Conservation (phyloP, 352 stramenopile species). For the Peronosclerospora sorghi region DNA sequence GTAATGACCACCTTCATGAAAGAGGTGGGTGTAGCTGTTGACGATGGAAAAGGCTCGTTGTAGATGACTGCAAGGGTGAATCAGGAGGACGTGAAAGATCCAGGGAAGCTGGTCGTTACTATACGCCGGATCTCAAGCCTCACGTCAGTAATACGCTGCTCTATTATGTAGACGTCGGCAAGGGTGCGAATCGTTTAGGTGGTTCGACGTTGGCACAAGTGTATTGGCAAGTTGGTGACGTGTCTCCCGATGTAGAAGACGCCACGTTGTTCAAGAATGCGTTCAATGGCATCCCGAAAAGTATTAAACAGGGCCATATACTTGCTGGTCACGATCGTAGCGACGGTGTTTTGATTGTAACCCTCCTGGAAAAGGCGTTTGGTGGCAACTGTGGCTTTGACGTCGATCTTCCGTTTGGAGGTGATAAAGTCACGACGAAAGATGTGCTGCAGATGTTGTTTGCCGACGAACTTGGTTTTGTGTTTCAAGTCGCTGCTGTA, state of each 20-base stretch:
- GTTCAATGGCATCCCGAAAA: constrained; percentile 90
- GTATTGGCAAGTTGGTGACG: constrained; percentile 78
- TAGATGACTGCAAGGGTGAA: constrained; percentile 96
- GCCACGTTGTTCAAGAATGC: constrained; percentile 86
- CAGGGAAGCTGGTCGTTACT: constrained; percentile 95
- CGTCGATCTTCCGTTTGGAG: constrained; percentile 73
- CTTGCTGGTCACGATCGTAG: constrained; percentile 97
- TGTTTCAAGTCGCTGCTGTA: constrained; percentile 89
- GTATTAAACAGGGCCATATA: constrained; percentile 86
- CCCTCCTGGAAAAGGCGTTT: constrained; percentile 98
- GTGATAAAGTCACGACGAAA: constrained; percentile 33
- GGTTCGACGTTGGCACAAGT: constrained; percentile 94
- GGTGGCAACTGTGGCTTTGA: constrained; percentile 95
- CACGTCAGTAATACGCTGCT: constrained; percentile 67
- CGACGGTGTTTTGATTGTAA: constrained; percentile 94
- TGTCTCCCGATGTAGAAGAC: constrained; percentile 89
- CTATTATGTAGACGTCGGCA: constrained; percentile 93
- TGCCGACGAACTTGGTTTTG: constrained; percentile 94
- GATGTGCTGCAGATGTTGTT: constrained; percentile 85
- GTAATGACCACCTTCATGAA: constrained; percentile 94
- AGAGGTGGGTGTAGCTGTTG: constrained; percentile 92
- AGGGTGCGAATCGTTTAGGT: constrained; percentile 87
- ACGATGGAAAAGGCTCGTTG: constrained; percentile 98
- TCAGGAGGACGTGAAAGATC: constrained; percentile 95
- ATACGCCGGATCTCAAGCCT: constrained; percentile 95